A percentile compares a stretch with the other conserved stretches of the same genome.
Evolutionary conservation across 202 grass and related monocot genomes (phyloP).

Genomic region (Zoysia matrella): DNA sequence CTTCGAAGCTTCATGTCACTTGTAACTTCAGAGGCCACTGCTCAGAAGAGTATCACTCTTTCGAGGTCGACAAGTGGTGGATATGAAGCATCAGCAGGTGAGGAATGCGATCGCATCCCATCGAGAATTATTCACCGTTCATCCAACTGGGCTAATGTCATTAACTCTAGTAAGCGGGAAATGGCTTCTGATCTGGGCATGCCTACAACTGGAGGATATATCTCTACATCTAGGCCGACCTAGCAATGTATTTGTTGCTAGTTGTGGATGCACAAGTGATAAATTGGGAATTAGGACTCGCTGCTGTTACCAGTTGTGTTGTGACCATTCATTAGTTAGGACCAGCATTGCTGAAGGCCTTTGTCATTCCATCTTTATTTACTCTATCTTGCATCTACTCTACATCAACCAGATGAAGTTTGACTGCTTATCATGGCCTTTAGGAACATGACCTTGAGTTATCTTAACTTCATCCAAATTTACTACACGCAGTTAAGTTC

Average conservation of each 20-base stretch:
- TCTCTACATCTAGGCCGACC: conserved; percentile 16
- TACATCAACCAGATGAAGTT: too few species aligned
- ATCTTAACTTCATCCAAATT: too few species aligned
- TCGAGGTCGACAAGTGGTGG: conserved; percentile 74
- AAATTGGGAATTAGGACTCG: neutral
- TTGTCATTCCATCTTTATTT: neutral
- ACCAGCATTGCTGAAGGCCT: neutral
- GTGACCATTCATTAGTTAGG: neutral
- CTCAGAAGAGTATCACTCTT: conserved; percentile 56
- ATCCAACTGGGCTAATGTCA: conserved; percentile 72
- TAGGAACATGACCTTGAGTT: too few species aligned
- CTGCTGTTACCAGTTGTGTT: neutral
- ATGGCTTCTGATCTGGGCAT: conserved; percentile 20
- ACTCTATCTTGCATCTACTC: neutral
- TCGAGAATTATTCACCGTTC: conserved; percentile 78
- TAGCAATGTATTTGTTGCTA: conserved; percentile 12
- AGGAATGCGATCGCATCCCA: conserved; percentile 75
- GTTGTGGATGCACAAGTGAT: neutral
- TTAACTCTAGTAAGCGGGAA: conserved; percentile 31
- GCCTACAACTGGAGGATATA: conserved; percentile 17
- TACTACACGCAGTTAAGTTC: too few species aligned
- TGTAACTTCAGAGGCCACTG: conserved; percentile 39
- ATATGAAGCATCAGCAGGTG: conserved; percentile 78
- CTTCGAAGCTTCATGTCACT: conserved; percentile 43
- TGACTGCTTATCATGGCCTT: too few species aligned